Base-by-base conservation (phyloP, 305 asterid species). In the Plantago coronopus region DNA sequence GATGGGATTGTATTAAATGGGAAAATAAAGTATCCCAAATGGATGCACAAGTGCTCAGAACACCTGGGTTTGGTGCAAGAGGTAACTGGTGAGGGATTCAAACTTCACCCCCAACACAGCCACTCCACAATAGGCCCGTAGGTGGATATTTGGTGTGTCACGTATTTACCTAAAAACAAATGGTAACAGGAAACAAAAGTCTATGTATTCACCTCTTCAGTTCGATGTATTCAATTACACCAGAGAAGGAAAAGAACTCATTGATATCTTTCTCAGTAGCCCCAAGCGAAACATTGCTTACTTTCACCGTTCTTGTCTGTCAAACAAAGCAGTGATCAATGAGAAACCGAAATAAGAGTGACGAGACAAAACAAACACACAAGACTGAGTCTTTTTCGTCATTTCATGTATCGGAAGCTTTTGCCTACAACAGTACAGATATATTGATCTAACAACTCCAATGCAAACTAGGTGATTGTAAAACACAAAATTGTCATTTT, bases 211-310 rank as follows among this genome's bases (percentile, higher is more conserved):
- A 85, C 94, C 96, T 83, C 62, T 76, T 76, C 76, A 85, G 68
- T 58, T 85, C 91, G 47, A 87, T 74, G 70, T 74, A 77, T 62
- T 81, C 86, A 70, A 87, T 87, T 27, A 71, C 81, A 44, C 96
- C 94, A 3, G 96, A 85, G 83, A 87, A 85, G 16, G 96, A 87
- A 71, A 87, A 87, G 78, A 87, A 87, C 81, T 85, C 96, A 81
- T 77, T 80, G 66, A 87, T 75, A 64, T 87, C 96, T 57, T 75
- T 81, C 62, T 83, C 91, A 15, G 87, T 68, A n/a, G 94, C 96
- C 68, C 96, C 55, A 10, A 85, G 71, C 12, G 96, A 87, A 67
- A 85, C 82, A 74, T 85, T 83, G 84, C 83, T 78, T 67, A 85
- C 94, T 78, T 75, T 85, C 78, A 85, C 96, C 53, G 87, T 79